Evolutionary conservation across 2,329 filamentous ascomycete species (phyloP).

Genomic region (Lecanicillium sp.): DNA sequence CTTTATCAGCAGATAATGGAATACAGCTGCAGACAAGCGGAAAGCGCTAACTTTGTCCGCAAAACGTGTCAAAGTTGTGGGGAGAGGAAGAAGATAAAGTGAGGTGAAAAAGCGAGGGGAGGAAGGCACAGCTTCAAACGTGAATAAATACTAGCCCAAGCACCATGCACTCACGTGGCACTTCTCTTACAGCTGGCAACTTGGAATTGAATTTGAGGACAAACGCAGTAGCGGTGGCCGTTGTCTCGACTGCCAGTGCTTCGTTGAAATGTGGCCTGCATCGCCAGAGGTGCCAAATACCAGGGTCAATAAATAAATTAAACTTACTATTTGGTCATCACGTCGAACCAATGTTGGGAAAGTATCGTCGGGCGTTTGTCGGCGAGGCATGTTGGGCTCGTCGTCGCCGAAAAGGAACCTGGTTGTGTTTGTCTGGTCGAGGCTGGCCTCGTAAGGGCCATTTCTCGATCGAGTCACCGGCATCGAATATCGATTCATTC

Average conservation of each 20-base stretch:
- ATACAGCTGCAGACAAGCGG: too few relatives aligned
- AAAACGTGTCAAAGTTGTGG: too few relatives aligned
- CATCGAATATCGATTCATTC: constrained; percentile 88
- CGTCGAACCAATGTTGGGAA: constrained; percentile 78
- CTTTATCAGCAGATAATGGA: too few relatives aligned
- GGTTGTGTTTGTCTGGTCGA: constrained; percentile 79
- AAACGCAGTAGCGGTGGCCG: background rate
- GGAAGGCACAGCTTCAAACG: background rate
- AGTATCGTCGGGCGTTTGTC: constrained; percentile 66
- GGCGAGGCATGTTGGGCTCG: constrained; percentile 41
- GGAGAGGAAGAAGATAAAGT: too few relatives aligned
- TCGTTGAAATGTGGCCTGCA: too few relatives aligned
- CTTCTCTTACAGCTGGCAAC: background rate
- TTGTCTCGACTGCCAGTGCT: too few relatives aligned
- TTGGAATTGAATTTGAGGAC: background rate
- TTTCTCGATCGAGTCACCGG: constrained; percentile 68
- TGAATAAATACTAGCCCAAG: background rate
- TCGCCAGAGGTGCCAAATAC: background rate
- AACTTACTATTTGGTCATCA: constrained; percentile 46
- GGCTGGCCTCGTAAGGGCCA: constrained; percentile 56
- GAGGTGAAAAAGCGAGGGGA: constrained; percentile 5
- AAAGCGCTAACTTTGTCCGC: too few relatives aligned
- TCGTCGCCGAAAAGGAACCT: constrained; percentile 82
- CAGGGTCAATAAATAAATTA: constrained; percentile 3
- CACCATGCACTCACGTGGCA: background rate